phyloP scores from a whole-genome alignment of 192 early-diverging fungal species.

The Entrophospora sp. region DNA sequence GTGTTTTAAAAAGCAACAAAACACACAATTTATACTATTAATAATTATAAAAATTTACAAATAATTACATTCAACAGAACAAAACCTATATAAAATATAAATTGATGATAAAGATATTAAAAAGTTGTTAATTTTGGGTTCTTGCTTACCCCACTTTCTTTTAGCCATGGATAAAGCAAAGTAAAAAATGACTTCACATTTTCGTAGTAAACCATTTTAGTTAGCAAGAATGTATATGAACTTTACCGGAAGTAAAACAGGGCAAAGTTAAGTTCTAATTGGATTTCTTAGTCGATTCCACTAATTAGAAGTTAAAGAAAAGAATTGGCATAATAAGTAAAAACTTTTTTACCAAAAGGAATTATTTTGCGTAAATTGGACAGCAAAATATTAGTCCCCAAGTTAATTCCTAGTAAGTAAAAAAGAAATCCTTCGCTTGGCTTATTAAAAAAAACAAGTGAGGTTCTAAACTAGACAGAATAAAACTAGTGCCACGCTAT shows the following conservation, averaged over 20 bases:
- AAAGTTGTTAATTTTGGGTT: too few species aligned
- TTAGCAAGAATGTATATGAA: background rate
- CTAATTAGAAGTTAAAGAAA: background rate
- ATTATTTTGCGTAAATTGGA: background rate
- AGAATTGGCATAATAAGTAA: background rate
- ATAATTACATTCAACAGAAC: too few species aligned
- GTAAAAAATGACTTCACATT: slow-evolving; percentile 9
- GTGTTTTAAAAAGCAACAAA: background rate
- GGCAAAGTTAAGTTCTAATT: slow-evolving; percentile 2
- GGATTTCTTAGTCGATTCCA: background rate
- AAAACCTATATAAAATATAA: too few species aligned
- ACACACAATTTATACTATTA: too few species aligned
- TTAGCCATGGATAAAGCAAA: background rate
- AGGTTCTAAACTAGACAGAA: background rate
- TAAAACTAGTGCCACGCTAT: background rate
- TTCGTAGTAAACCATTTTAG: background rate
- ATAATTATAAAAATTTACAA: too few species aligned
- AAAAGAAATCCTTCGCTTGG: background rate
- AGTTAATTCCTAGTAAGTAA: background rate
- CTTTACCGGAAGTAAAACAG: slow-evolving; percentile 8
- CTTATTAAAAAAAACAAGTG: background rate
- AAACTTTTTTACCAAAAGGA: background rate
- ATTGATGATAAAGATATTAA: too few species aligned
- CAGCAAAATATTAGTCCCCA: background rate
- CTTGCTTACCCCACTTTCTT: background rate